Conservation (phyloP, 2,329 filamentous ascomycete species). For the Alternaria panax region DNA sequence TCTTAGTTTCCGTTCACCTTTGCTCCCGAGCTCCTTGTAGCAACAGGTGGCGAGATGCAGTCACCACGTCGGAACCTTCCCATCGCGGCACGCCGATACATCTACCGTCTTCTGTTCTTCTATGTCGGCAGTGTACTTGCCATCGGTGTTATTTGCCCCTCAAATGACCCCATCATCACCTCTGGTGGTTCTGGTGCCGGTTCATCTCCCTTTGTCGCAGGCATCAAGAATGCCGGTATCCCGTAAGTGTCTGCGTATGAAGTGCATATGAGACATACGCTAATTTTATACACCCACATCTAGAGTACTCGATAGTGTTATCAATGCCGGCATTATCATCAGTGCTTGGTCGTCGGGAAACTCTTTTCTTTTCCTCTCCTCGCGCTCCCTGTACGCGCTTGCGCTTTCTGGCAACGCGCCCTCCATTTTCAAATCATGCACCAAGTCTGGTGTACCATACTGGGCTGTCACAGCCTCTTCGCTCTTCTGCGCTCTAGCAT, state of each 20-base stretch:
- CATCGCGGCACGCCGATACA: constrained; percentile 65
- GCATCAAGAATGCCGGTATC: constrained; percentile 60
- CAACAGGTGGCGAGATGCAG: constrained; percentile 66
- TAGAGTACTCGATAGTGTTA: constrained; percentile 67
- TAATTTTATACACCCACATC: neutral
- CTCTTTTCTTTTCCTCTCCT: constrained; percentile 61
- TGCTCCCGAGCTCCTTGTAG: constrained; percentile 48
- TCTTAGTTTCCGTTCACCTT: constrained; percentile 11
- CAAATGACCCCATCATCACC: constrained; percentile 59
- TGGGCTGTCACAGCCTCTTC: constrained; percentile 55
- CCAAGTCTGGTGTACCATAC: constrained; percentile 65
- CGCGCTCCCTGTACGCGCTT: constrained; percentile 61
- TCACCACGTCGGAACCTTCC: constrained; percentile 66
- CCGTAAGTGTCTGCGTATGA: constrained; percentile 23
- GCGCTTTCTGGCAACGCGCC: constrained; percentile 72
- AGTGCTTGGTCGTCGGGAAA: constrained; percentile 68
- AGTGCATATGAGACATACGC: neutral
- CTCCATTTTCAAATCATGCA: constrained; percentile 65
- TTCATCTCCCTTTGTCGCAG: constrained; percentile 60
- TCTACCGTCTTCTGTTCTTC: constrained; percentile 69
- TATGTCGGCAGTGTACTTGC: constrained; percentile 65
- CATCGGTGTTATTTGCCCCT: constrained; percentile 68
- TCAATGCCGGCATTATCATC: constrained; percentile 73
- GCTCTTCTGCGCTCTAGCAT: constrained; percentile 57
- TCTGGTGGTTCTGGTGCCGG: constrained; percentile 62